A percentile compares a stretch with the other conserved stretches of the same genome.
These are phyloP conservation scores for Annulohypoxylon moriforme DNA, from an alignment of 495 filamentous ascomycete genomes.

Conservation along the genomic window DNA sequence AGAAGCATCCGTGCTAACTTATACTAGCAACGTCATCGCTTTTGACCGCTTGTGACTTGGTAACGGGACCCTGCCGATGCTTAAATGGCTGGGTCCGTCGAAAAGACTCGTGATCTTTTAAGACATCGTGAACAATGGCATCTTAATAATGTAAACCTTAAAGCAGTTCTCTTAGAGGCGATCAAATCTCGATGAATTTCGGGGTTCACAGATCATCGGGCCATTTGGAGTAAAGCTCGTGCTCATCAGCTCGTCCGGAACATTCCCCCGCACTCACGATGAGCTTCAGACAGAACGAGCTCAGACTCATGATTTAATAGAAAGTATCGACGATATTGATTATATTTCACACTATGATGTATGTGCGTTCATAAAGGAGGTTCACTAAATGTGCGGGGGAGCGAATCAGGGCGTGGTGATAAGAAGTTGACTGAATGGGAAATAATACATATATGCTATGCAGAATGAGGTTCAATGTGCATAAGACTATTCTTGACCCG, in stretches of 20 bases:
- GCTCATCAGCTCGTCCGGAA: constrained; percentile 26
- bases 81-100: neutral
- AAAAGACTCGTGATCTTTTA: constrained; percentile 10
- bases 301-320: neutral
- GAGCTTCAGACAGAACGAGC: constrained; percentile 16
- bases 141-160: constrained; percentile 15
- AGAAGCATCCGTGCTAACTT: constrained; percentile 18
- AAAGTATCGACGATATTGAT: constrained; percentile 11
- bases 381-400: constrained; percentile 36
- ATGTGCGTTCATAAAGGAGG: constrained; percentile 6
- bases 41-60: constrained; percentile 30
- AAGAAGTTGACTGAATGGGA: constrained; percentile 22
- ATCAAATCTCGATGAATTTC: constrained; percentile 17
- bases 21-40: constrained; percentile 31
- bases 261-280: constrained; percentile 19
- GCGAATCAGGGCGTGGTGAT: constrained; percentile 38
- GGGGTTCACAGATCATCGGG: constrained; percentile 24
- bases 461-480: constrained; percentile 27
- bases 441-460: constrained; percentile 19
- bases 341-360: constrained; percentile 22
- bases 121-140: constrained; percentile 27
- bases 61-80: constrained; percentile 7
- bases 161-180: neutral
- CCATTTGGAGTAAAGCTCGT: constrained; percentile 12
- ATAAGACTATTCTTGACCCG: constrained; percentile 21